These are phyloP conservation scores for Sclerotinia glacialis DNA, from an alignment of 2,329 filamentous ascomycete species.

Conservation along the genomic window DNA sequence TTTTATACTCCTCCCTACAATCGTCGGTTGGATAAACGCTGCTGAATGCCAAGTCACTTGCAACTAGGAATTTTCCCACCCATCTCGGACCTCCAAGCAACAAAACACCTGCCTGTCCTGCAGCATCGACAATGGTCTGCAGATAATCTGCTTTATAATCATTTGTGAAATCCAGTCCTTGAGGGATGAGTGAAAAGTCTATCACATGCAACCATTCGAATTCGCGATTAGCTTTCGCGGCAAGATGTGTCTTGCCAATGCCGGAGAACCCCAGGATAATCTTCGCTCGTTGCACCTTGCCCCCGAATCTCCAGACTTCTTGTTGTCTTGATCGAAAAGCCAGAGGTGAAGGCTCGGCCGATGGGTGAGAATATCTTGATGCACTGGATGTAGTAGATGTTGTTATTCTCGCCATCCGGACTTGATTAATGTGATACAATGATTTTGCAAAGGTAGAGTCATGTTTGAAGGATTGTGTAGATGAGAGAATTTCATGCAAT, in stretches of 20 bases:
- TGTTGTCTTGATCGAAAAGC: not conserved
- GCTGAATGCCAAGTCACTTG: conserved; percentile 6
- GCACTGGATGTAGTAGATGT: no score
- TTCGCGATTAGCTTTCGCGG: conserved; percentile 18
- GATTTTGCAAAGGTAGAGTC: not conserved
- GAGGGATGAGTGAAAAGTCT: conserved; percentile 12
- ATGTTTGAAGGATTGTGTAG: not conserved
- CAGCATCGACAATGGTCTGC: conserved; percentile 12
- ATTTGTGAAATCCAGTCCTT: conserved; percentile 6
- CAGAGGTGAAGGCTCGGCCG: not conserved
- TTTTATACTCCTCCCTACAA: conserved; percentile 13
- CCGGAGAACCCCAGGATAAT: conserved; percentile 13
- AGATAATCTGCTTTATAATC: conserved; percentile 6
- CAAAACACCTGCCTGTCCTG: conserved; percentile 5
- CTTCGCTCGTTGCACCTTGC: conserved; percentile 4
- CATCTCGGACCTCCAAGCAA: conserved; percentile 17
- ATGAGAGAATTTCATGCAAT: not conserved
- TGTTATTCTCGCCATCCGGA: not conserved
- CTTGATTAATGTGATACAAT: not conserved
- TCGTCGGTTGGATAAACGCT: conserved; percentile 12
- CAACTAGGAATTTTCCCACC: conserved; percentile 18
- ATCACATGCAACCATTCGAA: conserved; percentile 21
- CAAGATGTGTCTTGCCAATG: conserved; percentile 17
- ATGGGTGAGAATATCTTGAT: not conserved
- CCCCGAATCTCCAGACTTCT: not conserved